phyloP scores from a whole-genome alignment of 495 filamentous ascomycete genomes.

The Tuber borchii region DNA sequence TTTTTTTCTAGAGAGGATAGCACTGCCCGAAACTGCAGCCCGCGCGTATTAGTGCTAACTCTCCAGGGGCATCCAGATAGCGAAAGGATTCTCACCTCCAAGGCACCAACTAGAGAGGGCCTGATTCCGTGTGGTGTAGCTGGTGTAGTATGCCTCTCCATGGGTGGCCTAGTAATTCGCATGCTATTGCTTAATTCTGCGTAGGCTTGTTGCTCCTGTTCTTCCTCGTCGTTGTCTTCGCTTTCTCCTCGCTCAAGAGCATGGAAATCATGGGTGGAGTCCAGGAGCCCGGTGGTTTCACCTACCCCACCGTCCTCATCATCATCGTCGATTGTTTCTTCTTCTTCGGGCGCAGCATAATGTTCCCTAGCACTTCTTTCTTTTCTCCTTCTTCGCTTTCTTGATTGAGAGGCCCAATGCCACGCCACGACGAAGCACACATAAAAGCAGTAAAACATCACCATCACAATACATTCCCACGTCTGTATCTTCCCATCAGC shows the following conservation, averaged over 20 bases:
- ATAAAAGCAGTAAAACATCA: slow-evolving; percentile 85
- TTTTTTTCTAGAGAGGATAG: slow-evolving; percentile 73
- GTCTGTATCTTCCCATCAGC: slow-evolving; percentile 74
- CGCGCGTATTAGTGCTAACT: neutral
- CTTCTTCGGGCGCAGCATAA: slow-evolving; percentile 60
- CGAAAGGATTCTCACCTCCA: slow-evolving; percentile 51
- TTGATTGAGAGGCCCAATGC: slow-evolving; percentile 74
- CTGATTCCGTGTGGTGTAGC: slow-evolving; percentile 70
- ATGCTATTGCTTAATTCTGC: slow-evolving; percentile 86
- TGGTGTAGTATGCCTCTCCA: slow-evolving; percentile 51
- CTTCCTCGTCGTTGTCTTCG: slow-evolving; percentile 61
- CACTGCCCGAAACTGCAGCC: slow-evolving; percentile 65
- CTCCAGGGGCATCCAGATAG: neutral
- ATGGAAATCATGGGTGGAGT: slow-evolving; percentile 57
- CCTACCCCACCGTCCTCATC: slow-evolving; percentile 59
- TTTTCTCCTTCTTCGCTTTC: slow-evolving; percentile 54
- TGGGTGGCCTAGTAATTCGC: slow-evolving; percentile 69
- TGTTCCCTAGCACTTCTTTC: slow-evolving; percentile 67
- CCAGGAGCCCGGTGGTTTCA: slow-evolving; percentile 51
- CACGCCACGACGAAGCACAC: slow-evolving; percentile 80
- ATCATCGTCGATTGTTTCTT: slow-evolving; percentile 61
- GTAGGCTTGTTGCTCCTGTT: slow-evolving; percentile 64
- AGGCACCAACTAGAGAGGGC: slow-evolving; percentile 82
- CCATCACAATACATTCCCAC: slow-evolving; percentile 89
- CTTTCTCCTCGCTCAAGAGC: slow-evolving; percentile 60